Percentiles rank a stretch among this genome's conserved stretches.
Conservation (phyloP, 106 monocot genomes). For the Phalaenopsis equestris region DNA sequence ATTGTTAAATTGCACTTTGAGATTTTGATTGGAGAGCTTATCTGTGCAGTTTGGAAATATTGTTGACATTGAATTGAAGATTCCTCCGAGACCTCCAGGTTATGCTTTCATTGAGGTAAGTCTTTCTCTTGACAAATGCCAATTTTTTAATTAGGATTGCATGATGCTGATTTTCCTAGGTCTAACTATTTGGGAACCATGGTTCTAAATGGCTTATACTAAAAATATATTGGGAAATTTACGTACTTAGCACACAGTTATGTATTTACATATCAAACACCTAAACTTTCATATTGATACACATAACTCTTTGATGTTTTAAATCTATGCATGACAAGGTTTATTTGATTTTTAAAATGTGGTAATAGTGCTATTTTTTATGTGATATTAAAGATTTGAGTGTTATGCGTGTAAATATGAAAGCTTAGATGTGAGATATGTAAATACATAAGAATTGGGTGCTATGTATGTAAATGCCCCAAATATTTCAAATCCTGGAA, state of each 20-base stretch:
- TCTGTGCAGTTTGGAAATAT: constrained; percentile 63
- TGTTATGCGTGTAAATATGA: no score
- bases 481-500: neutral
- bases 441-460: no score
- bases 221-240: no score
- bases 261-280: no score
- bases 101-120: constrained; percentile 77
- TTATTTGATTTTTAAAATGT: no score
- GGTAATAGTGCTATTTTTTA: no score
- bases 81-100: constrained; percentile 76
- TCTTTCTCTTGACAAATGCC: neutral
- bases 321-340: no score
- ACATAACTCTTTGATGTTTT: no score
- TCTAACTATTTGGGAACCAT: neutral
- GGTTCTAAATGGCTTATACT: neutral
- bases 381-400: no score
- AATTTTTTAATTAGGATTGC: neutral
- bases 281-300: no score
- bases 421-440: no score
- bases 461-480: neutral
- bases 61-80: constrained; percentile 61
- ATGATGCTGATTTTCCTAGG: neutral
- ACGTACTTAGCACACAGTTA: no score
- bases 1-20: neutral
- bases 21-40: neutral